Evolutionary conservation across 495 filamentous ascomycete species (phyloP), one percentile per base, ranked within the genome.

Genomic region (Penicillium alfredii): DNA sequence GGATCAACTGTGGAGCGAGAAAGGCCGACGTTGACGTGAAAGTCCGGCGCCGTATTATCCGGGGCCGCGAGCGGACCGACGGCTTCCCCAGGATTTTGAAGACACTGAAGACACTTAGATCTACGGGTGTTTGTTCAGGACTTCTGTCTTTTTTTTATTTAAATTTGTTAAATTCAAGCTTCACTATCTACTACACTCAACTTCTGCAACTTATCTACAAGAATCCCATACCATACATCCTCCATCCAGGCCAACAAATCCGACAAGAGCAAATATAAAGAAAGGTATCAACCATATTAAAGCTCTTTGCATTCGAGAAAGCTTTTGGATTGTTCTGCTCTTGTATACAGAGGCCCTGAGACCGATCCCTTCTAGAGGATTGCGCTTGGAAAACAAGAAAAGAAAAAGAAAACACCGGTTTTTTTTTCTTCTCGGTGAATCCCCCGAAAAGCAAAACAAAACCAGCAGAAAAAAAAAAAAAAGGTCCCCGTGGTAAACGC

Each of bases 261-360:
- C 23, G 11, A 25, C 23, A 25, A n/a, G 23, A 25, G 4, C 23
- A 25, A 25, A 25, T 9, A 25, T 4, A 25, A 15, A 33, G 17
- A 12, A 18, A 26, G 9, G n/a, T 7, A n/a, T 23, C 23, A 10
- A 40, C 35, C 1, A 14, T 31, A 42, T 24, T 34, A 45, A 38
- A 45, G 35, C 20, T 35, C 35, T 21, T 55, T 52, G 49, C 48
- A 53, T 46, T 49, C n/a, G 16, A 35, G 34, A 30, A 35, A 44
- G 40, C 37, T 48, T 43, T 13, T 23, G 35, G 17, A 47, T 42
- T 24, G 36, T 42, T 39, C 40, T 49, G n/a, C n/a, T n/a, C n/a
- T n/a, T n/a, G n/a, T 56, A 35, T 53, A 53, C 45, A 55, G 16
- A 51, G 47, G 49, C 51, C 47, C 12, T 11, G 39, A 47, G 45